Conservation (phyloP, 129 eudicot genomes). For the Tanacetum coccineum region DNA sequence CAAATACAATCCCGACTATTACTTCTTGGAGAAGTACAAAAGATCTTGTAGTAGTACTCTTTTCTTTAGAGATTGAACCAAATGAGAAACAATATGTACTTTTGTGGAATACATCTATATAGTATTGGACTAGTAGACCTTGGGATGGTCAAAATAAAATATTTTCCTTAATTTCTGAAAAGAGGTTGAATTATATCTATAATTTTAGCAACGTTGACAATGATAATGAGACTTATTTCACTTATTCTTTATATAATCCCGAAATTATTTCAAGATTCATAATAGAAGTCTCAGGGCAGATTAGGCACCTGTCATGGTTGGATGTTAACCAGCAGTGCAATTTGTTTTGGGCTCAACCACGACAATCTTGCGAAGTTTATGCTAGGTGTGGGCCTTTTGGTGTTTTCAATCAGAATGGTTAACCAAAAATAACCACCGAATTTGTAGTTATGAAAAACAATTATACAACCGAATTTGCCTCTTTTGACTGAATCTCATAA, state of each 20-base stretch:
- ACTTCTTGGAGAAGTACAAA: not conserved
- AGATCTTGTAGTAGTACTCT: not conserved
- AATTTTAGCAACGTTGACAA: slow-evolving; percentile 43
- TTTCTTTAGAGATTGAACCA: not conserved
- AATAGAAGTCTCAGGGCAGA: slow-evolving; percentile 44
- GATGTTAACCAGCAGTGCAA: not conserved
- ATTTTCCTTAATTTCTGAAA: slow-evolving; percentile 47
- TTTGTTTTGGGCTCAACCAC: slow-evolving; percentile 34
- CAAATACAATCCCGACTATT: not conserved
- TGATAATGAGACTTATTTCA: slow-evolving; percentile 50
- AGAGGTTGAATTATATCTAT: slow-evolving; percentile 35
- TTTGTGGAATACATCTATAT: slow-evolving; percentile 37
- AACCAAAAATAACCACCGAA: too few species aligned
- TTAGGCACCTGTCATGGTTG: slow-evolving; percentile 15
- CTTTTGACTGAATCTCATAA: too few species aligned
- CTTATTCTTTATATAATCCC: slow-evolving; percentile 29
- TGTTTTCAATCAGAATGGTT: too few species aligned
- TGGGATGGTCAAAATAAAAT: slow-evolving; percentile 32
- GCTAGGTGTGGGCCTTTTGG: slow-evolving; percentile 28
- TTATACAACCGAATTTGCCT: too few species aligned
- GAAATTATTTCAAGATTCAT: slow-evolving; percentile 32
- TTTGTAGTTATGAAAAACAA: too few species aligned
- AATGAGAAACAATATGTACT: slow-evolving; percentile 20
- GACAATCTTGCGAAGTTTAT: slow-evolving; percentile 26
- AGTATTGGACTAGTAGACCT: slow-evolving; percentile 48